These are phyloP conservation scores for Dictyostelium brefeldianum DNA, from an alignment of 78 protist species.

Conservation along the genomic window DNA sequence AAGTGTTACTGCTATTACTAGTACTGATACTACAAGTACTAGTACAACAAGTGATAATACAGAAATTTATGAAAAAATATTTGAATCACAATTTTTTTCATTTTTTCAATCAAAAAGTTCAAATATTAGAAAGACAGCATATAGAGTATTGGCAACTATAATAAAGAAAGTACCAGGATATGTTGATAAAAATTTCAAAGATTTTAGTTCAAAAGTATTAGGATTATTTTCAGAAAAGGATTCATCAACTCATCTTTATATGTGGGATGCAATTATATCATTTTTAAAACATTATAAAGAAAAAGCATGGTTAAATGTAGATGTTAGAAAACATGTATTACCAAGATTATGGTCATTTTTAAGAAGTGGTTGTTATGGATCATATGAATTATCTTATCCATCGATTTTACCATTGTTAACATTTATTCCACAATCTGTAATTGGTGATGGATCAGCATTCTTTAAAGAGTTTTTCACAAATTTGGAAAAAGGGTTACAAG, in stretches of 20 bases:
- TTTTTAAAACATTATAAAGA: constrained; percentile 39
- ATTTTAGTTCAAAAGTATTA: constrained; percentile 34
- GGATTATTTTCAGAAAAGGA: constrained; percentile 74
- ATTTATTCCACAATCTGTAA: constrained; percentile 42
- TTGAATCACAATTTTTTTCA: constrained; percentile 62
- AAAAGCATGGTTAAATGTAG: constrained; percentile 50
- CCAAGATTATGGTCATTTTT: constrained; percentile 78
- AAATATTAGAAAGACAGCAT: constrained; percentile 68
- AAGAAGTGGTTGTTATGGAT: constrained; percentile 47
- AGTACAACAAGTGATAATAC: background rate
- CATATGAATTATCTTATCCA: constrained; percentile 50
- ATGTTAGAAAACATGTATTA: constrained; percentile 67
- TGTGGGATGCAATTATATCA: constrained; percentile 71
- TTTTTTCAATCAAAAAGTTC: constrained; percentile 73
- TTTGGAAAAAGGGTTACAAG: constrained; percentile 28
- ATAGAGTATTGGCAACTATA: constrained; percentile 34
- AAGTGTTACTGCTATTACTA: background rate
- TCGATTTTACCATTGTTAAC: constrained; percentile 50
- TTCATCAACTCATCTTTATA: constrained; percentile 63
- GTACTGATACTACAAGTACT: background rate
- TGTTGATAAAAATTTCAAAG: constrained; percentile 63
- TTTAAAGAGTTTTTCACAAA: constrained; percentile 60
- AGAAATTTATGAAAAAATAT: constrained; percentile 59
- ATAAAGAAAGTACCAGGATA: constrained; percentile 27
- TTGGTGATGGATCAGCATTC: constrained; percentile 29